phyloP scores from a whole-genome alignment of 73 alveolate species.

The Paramecium bursaria region DNA sequence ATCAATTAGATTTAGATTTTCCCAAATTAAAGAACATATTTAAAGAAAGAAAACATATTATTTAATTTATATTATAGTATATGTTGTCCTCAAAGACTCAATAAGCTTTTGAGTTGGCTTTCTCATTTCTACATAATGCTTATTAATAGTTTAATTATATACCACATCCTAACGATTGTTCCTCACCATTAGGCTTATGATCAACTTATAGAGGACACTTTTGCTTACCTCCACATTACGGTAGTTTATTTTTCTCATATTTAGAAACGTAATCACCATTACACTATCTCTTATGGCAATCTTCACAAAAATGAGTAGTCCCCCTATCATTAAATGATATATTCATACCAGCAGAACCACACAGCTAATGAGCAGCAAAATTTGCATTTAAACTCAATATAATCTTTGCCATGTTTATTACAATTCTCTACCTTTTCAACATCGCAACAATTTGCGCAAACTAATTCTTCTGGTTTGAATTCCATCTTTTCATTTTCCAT shows the following conservation, averaged over 20 bases:
- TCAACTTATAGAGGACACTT: slow-evolving; percentile 88
- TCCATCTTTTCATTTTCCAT: slow-evolving; percentile 83
- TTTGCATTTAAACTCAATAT: slow-evolving; percentile 25
- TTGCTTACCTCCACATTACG: slow-evolving; percentile 86
- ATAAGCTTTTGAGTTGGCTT: slow-evolving; percentile 69
- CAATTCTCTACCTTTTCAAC: slow-evolving; percentile 84
- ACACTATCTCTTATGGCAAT: slow-evolving; percentile 94
- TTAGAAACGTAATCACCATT: slow-evolving; percentile 91
- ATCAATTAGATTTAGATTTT: too few species aligned
- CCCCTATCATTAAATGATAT: slow-evolving; percentile 74
- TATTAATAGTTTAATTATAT: background rate
- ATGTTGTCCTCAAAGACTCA: slow-evolving; percentile 32
- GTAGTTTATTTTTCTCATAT: slow-evolving; percentile 79
- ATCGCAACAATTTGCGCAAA: slow-evolving; percentile 95
- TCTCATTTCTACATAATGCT: slow-evolving; percentile 87
- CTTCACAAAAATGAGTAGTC: slow-evolving; percentile 98
- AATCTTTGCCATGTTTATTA: slow-evolving; percentile 19
- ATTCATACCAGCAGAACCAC: slow-evolving; percentile 95
- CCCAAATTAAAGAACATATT: too few species aligned
- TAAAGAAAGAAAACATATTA: too few species aligned
- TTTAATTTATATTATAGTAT: too few species aligned
- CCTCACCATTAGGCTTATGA: slow-evolving; percentile 98
- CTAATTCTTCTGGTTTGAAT: slow-evolving; percentile 92
- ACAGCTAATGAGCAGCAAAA: slow-evolving; percentile 95
- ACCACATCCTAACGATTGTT: slow-evolving; percentile 96